phyloP scores from a whole-genome alignment of 73 alveolate genomes.

The Uronychia binucleata region DNA sequence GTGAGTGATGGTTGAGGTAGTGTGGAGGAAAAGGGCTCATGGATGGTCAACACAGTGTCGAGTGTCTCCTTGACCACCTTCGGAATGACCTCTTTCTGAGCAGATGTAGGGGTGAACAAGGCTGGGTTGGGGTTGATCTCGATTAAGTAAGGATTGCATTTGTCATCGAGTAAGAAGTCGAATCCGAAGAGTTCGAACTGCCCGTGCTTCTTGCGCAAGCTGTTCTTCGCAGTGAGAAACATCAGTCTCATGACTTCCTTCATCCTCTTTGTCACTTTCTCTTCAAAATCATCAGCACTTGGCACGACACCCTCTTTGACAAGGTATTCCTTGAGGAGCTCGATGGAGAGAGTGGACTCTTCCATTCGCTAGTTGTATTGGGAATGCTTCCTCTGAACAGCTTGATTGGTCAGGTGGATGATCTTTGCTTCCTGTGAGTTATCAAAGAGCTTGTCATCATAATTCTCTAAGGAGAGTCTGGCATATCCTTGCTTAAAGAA shows the following conservation, averaged over 20 bases:
- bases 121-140: slow-evolving; percentile 89
- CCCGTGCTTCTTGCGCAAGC: slow-evolving; percentile 46
- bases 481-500: slow-evolving; percentile 71
- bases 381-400: slow-evolving; percentile 77
- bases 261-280: slow-evolving; percentile 25
- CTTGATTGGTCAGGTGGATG: slow-evolving; percentile 70
- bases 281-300: slow-evolving; percentile 30
- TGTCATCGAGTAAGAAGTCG: slow-evolving; percentile 79
- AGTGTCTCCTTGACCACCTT: slow-evolving; percentile 2
- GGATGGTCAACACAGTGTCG: slow-evolving; percentile 4
- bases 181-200: slow-evolving; percentile 82
- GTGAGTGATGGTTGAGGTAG: background rate
- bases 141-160: slow-evolving; percentile 72
- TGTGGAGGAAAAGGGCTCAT: background rate
- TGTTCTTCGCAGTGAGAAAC: slow-evolving; percentile 45
- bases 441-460: slow-evolving; percentile 41
- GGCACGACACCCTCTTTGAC: slow-evolving; percentile 17
- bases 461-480: slow-evolving; percentile 62
- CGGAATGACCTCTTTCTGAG: slow-evolving; percentile 49
- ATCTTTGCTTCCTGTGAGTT: slow-evolving; percentile 57
- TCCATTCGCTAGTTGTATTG: slow-evolving; percentile 50
- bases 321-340: slow-evolving; percentile 5
- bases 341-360: slow-evolving; percentile 26
- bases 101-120: slow-evolving; percentile 51
- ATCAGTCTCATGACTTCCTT: slow-evolving; percentile 56